These are phyloP conservation scores for Kodamaea derodonti DNA, from an alignment of 1,139 yeast species.

Conservation along the genomic window DNA sequence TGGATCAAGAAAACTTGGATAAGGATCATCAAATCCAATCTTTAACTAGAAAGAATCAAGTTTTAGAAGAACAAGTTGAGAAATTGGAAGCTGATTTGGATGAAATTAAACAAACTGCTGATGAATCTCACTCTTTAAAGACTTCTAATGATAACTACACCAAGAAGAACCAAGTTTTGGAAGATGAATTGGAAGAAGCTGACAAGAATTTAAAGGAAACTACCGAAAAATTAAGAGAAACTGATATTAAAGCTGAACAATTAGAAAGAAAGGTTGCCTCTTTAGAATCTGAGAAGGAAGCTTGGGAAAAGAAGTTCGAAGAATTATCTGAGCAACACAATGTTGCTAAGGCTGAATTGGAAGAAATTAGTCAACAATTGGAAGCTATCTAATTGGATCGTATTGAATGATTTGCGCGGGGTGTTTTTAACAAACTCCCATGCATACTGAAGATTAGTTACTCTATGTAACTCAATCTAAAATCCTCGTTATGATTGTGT, in stretches of 20 bases:
- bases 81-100: constrained; percentile 76
- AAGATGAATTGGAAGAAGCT: constrained; percentile 90
- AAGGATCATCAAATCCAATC: constrained; percentile 96
- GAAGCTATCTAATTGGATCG: constrained; percentile 67
- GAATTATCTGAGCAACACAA: constrained; percentile 79
- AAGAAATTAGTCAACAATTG: constrained; percentile 89
- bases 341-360: constrained; percentile 85
- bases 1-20: constrained; percentile 87
- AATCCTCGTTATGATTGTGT: neutral
- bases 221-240: constrained; percentile 89
- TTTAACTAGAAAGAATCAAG: constrained; percentile 86
- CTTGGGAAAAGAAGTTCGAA: constrained; percentile 88
- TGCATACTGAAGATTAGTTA: constrained; percentile 3
- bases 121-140: constrained; percentile 86
- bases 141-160: constrained; percentile 86
- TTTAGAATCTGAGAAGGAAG: constrained; percentile 88
- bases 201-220: constrained; percentile 92
- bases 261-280: constrained; percentile 93
- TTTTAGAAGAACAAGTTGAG: constrained; percentile 87
- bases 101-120: constrained; percentile 85
- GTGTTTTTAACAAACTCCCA: no score
- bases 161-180: constrained; percentile 89
- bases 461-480: neutral
- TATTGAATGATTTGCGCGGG: no score
- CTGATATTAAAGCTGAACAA: constrained; percentile 96